Conservation (phyloP, 2,329 filamentous ascomycete genomes). For the Exophiala oligosperma region DNA sequence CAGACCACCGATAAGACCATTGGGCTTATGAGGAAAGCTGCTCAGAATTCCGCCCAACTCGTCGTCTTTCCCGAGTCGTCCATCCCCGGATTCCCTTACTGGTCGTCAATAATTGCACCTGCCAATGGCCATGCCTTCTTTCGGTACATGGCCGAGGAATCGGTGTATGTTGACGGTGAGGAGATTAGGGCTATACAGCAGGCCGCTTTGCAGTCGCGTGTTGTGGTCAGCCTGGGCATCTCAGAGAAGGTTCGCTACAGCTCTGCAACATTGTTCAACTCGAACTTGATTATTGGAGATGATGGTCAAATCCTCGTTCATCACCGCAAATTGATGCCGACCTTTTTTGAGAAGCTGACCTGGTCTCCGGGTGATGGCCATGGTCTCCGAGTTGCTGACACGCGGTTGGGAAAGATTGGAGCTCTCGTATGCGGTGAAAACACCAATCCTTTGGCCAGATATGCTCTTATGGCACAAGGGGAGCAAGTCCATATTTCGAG, state of each 20-base stretch:
- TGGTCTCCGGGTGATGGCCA: conserved; percentile 56
- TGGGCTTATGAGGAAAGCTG: conserved; percentile 46
- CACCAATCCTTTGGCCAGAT: conserved; percentile 57
- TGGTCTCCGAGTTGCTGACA: conserved; percentile 50
- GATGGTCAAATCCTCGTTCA: conserved; percentile 51
- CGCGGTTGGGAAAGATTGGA: conserved; percentile 49
- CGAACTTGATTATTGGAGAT: conserved; percentile 49
- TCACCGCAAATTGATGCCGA: conserved; percentile 57
- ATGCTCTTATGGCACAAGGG: conserved; percentile 54
- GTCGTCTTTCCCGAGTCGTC: conserved; percentile 57
- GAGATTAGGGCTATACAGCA: conserved; percentile 46
- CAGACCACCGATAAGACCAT: conserved; percentile 51
- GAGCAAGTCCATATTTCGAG: conserved; percentile 58
- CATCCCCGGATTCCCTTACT: conserved; percentile 56
- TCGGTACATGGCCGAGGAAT: conserved; percentile 46
- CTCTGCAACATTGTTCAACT: conserved; percentile 52
- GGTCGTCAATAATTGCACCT: conserved; percentile 50
- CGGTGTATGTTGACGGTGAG: conserved; percentile 47
- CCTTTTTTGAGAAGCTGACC: conserved; percentile 58
- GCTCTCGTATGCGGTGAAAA: conserved; percentile 59
- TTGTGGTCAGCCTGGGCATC: conserved; percentile 52
- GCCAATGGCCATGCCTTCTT: conserved; percentile 51
- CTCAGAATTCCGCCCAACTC: conserved; percentile 47
- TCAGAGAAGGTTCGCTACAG: conserved; percentile 49
- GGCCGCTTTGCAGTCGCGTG: conserved; percentile 38